phyloP scores from a whole-genome alignment of 768 basidiomycete genomes.

The Suillus ampliporus region DNA sequence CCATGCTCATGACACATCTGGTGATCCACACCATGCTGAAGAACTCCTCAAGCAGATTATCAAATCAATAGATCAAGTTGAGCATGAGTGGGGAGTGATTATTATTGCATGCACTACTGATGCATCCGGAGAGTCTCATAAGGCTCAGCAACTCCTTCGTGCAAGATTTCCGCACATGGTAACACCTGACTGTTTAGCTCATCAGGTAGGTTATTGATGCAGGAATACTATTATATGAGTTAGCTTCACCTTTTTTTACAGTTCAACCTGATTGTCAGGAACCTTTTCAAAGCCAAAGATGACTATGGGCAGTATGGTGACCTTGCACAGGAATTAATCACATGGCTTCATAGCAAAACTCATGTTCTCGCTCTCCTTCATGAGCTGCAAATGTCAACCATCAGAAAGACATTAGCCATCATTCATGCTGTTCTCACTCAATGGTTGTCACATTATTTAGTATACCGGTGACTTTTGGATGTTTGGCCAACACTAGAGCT shows the following conservation, averaged over 20 bases:
- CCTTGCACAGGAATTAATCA: conserved; percentile 40
- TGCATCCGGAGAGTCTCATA: conserved; percentile 40
- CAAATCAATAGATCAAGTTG: conserved; percentile 22
- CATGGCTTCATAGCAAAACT: conserved; percentile 44
- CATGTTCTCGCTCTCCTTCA: conserved; percentile 34
- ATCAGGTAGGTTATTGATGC: conserved; percentile 38
- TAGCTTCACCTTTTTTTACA: conserved; percentile 23
- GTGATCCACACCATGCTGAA: conserved; percentile 38
- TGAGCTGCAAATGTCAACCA: conserved; percentile 23
- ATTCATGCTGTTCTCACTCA: conserved; percentile 42
- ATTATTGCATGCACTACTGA: conserved; percentile 37
- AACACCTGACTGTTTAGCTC: conserved; percentile 41
- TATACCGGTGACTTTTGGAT: conserved; percentile 38
- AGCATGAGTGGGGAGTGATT: conserved; percentile 28
- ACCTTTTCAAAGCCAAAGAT: conserved; percentile 41
- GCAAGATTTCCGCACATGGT: conserved; percentile 32
- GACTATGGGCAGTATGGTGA: conserved; percentile 26
- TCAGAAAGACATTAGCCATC: conserved; percentile 10
- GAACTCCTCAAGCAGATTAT: conserved; percentile 32
- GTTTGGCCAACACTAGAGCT: conserved; percentile 22
- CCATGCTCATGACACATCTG: conserved; percentile 36
- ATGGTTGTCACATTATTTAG: conserved; percentile 43
- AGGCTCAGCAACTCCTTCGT: conserved; percentile 27
- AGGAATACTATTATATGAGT: neutral
- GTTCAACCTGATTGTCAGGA: conserved; percentile 46